These are phyloP conservation scores for Zygnema circumcarinatum DNA, from an alignment of 139 green algal genomes.

Conservation along the genomic window DNA sequence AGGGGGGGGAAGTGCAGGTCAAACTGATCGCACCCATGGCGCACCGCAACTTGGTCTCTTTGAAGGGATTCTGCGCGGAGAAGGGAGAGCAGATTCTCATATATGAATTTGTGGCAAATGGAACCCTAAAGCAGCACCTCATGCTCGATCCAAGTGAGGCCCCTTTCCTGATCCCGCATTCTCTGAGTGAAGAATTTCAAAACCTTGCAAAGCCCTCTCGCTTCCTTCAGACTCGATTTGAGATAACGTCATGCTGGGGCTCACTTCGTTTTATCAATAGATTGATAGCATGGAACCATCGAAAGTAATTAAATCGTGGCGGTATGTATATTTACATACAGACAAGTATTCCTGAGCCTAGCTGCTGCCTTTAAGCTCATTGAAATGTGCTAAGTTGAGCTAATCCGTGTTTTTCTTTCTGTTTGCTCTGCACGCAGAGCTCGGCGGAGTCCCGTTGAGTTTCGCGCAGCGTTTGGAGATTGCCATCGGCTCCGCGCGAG, in stretches of 20 bases:
- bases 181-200: no score
- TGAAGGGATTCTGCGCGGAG: slow-evolving; percentile 26
- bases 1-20: neutral
- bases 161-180: no score
- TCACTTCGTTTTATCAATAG: neutral
- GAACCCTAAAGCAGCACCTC: slow-evolving; percentile 16
- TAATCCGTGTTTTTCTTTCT: neutral
- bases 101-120: slow-evolving; percentile 30
- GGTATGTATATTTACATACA: neutral
- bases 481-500: slow-evolving; percentile 19
- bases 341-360: neutral
- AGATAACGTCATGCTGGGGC: neutral
- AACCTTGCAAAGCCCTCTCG: no score
- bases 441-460: neutral
- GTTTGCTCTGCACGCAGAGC: neutral
- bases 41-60: slow-evolving; percentile 6
- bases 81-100: slow-evolving; percentile 16
- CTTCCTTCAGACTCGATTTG: no score
- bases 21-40: neutral
- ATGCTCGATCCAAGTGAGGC: neutral
- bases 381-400: no score
- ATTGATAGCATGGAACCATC: neutral
- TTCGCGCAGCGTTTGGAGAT: slow-evolving; percentile 31
- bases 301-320: neutral
- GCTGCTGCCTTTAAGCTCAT: no score